A percentile compares a stretch with the other conserved stretches of the same genome.
Evolutionary conservation across 2,329 filamentous ascomycete species (phyloP).

Genomic region (Cladosporium sp.): DNA sequence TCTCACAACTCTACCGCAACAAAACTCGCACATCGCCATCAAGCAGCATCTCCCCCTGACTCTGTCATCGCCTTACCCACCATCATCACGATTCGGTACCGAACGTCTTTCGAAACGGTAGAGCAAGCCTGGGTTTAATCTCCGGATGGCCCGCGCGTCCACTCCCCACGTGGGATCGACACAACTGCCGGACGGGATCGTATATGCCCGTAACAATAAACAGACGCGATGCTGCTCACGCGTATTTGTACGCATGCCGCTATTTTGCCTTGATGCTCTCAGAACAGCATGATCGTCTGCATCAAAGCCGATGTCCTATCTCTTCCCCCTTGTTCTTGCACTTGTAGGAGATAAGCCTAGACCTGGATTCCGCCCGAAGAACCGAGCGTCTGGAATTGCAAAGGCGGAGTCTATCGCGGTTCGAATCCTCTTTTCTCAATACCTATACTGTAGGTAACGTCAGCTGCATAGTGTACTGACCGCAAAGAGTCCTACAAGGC

Average conservation of each 20-base stretch:
- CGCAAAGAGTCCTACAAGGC: no score
- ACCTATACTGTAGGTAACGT: no score
- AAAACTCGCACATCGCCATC: neutral
- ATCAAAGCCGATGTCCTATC: no score
- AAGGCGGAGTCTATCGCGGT: no score
- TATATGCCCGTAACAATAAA: neutral
- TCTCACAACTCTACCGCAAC: neutral
- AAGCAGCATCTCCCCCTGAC: slow-evolving; percentile 3
- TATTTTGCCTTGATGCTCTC: neutral
- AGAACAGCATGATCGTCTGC: no score
- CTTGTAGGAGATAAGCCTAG: no score
- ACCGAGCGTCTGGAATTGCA: no score
- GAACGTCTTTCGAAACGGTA: neutral
- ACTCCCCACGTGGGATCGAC: neutral
- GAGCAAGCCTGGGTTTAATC: neutral
- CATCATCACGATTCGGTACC: neutral
- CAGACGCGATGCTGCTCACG: neutral
- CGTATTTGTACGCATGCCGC: neutral
- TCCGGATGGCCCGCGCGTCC: neutral
- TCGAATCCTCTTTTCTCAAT: no score
- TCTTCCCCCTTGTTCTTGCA: no score
- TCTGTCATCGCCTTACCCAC: neutral
- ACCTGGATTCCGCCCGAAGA: no score
- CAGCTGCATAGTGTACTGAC: no score
- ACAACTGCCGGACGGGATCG: neutral